These are phyloP conservation scores for Neopestalotiopsis sp. DNA, from an alignment of 2,329 filamentous ascomycete genomes.

Conservation along the genomic window DNA sequence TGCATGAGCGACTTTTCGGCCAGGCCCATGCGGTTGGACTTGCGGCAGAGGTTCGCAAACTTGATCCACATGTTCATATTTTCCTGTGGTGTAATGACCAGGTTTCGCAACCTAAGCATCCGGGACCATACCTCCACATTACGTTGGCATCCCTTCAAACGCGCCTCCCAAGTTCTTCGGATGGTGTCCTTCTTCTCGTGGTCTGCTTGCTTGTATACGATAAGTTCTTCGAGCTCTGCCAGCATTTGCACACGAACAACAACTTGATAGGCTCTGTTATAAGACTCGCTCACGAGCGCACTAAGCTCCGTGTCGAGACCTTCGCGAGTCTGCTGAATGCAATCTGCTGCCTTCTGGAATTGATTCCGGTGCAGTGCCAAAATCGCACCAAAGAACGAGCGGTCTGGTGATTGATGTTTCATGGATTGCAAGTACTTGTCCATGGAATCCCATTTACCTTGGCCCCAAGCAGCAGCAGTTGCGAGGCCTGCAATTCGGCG, in stretches of 20 bases:
- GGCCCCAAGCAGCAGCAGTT: conserved; percentile 93
- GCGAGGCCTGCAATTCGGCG: conserved; percentile 91
- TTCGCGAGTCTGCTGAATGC: conserved; percentile 90
- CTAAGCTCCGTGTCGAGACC: conserved; percentile 95
- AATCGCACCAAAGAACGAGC: conserved; percentile 97
- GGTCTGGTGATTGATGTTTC: conserved; percentile 90
- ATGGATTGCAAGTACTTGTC: conserved; percentile 95
- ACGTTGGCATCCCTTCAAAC: conserved; percentile 91
- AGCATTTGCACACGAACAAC: conserved; percentile 99
- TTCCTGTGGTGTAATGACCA: conserved; percentile 90
- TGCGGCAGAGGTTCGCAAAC: conserved; percentile 96
- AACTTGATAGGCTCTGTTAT: conserved; percentile 96
- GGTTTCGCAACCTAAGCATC: conserved; percentile 91
- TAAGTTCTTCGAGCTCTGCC: conserved; percentile 96
- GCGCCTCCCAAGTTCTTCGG: conserved; percentile 93
- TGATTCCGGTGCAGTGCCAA: conserved; percentile 94
- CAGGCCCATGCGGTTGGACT: conserved; percentile 90
- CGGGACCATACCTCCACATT: conserved; percentile 99
- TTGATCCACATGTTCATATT: conserved; percentile 99
- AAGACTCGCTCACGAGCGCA: conserved; percentile 96
- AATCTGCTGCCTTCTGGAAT: conserved; percentile 86
- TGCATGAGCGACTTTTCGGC: conserved; percentile 95
- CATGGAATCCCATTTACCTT: conserved; percentile 98
- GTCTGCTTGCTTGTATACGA: conserved; percentile 95
- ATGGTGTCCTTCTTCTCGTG: conserved; percentile 88